Evolutionary conservation across 768 basidiomycete genomes (phyloP).

Genomic region (Lentinula lateritia): DNA sequence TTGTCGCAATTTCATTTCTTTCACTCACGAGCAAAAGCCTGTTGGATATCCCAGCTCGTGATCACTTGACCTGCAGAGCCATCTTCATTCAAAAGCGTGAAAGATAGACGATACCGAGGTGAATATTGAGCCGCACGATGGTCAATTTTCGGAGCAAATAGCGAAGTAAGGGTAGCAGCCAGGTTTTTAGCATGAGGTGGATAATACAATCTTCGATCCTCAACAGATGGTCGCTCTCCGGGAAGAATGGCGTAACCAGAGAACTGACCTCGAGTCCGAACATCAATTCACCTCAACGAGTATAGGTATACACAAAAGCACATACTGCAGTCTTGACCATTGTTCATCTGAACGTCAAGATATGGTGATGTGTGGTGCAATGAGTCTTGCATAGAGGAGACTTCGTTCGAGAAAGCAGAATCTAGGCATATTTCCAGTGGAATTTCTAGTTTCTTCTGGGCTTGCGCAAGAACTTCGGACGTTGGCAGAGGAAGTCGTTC

Average conservation of each 20-base stretch:
- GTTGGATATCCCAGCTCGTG: constrained; percentile 67
- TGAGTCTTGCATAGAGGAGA: neutral
- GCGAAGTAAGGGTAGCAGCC: constrained; percentile 23
- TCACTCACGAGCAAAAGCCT: constrained; percentile 55
- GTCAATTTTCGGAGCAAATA: constrained; percentile 29
- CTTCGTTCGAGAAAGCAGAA: neutral
- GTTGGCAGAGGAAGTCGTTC: constrained; percentile 72
- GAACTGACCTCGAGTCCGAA: constrained; percentile 6
- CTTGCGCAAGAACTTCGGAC: constrained; percentile 48
- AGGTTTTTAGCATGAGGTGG: constrained; percentile 29
- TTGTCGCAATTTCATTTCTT: neutral
- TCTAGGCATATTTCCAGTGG: constrained; percentile 16
- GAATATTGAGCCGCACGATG: constrained; percentile 70
- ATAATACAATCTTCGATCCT: constrained; percentile 23
- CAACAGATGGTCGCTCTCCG: constrained; percentile 8
- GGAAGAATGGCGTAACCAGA: neutral
- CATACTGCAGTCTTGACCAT: neutral
- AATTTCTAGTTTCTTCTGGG: constrained; percentile 32
- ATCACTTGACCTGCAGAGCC: constrained; percentile 57
- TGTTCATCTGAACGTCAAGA: neutral
- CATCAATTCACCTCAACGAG: neutral
- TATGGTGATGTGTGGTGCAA: neutral
- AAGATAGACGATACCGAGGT: constrained; percentile 79
- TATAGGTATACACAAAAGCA: neutral
- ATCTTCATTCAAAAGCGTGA: constrained; percentile 91